Percentiles rank a stretch among this genome's conserved stretches.
These are phyloP conservation scores for Neonectria coccinea DNA, from an alignment of 2,329 filamentous ascomycete genomes.

Conservation along the genomic window DNA sequence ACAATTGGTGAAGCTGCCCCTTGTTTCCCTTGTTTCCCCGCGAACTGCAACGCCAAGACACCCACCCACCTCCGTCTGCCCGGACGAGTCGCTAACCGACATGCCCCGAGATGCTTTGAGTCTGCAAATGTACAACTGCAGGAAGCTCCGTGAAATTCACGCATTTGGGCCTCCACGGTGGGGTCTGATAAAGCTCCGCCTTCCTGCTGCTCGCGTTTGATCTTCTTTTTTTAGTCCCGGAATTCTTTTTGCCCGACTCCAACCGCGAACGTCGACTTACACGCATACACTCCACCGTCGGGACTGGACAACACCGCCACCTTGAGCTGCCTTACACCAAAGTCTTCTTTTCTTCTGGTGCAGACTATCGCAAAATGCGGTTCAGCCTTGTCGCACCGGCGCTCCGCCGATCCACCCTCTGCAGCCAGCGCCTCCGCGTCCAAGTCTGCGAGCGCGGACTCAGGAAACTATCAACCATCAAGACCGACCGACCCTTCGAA, in stretches of 20 bases:
- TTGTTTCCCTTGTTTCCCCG: neutral
- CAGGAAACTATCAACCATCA: constrained; percentile 29
- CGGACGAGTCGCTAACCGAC: constrained; percentile 29
- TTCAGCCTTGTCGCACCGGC: constrained; percentile 27
- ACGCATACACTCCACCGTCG: constrained; percentile 2
- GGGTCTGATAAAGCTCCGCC: constrained; percentile 16
- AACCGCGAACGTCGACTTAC: neutral
- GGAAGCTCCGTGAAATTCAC: constrained; percentile 22
- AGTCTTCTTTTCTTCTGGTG: neutral
- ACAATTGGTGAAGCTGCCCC: constrained; percentile 2
- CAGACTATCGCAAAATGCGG: constrained; percentile 21
- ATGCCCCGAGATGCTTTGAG: constrained; percentile 25
- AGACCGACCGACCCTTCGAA: constrained; percentile 32
- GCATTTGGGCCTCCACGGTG: neutral
- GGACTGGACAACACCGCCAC: neutral
- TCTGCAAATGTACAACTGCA: constrained; percentile 11
- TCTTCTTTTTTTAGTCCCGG: neutral
- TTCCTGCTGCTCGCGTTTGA: neutral
- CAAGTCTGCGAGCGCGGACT: constrained; percentile 14
- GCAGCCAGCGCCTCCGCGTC: constrained; percentile 18
- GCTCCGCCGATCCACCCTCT: constrained; percentile 23
- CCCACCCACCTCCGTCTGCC: constrained; percentile 26
- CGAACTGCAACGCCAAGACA: constrained; percentile 16
- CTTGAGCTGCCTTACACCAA: neutral
- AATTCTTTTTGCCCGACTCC: neutral